phyloP scores from a whole-genome alignment of 2,329 filamentous ascomycete species.

The Ophiognomonia clavigignenti-juglandacearum region DNA sequence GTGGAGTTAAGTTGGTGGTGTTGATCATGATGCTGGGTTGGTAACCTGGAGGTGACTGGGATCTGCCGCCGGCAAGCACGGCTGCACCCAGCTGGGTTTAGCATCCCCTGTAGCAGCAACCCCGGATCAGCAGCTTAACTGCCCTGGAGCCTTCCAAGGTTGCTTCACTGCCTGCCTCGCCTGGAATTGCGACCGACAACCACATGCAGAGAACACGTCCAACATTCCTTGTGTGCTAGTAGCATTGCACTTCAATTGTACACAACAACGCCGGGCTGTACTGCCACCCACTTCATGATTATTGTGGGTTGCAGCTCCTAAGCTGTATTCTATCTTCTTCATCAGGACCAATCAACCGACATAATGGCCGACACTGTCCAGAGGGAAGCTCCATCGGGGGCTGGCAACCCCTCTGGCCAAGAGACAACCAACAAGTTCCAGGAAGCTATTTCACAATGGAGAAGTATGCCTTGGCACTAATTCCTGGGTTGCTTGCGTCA shows the following conservation, averaged over 20 bases:
- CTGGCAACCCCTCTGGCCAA: constrained; percentile 12
- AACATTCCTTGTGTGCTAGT: too few relatives aligned
- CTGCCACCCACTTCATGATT: constrained; percentile 9
- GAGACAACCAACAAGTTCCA: constrained; percentile 90
- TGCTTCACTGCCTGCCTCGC: too few relatives aligned
- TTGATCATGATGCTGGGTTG: too few relatives aligned
- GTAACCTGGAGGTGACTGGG: too few relatives aligned
- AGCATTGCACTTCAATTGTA: too few relatives aligned
- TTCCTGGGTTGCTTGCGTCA: constrained; percentile 6
- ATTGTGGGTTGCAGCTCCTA: constrained; percentile 8
- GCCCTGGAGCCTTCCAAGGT: too few relatives aligned
- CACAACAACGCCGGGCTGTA: too few relatives aligned
- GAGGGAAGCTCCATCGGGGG: constrained; percentile 2
- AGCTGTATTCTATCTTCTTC: constrained; percentile 1
- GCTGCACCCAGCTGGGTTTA: too few relatives aligned
- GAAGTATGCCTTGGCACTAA: constrained; percentile 55
- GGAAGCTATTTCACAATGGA: constrained; percentile 91
- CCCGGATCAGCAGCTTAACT: too few relatives aligned
- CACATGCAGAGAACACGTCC: constrained; percentile 11
- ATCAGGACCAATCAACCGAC: neutral
- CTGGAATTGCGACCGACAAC: too few relatives aligned
- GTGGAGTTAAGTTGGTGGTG: neutral
- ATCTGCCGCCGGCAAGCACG: too few relatives aligned
- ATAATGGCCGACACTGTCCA: constrained; percentile 8
- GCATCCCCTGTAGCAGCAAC: too few relatives aligned